These are phyloP conservation scores for Thalassiosira delicatula DNA, from an alignment of 352 stramenopile genomes.

Conservation along the genomic window DNA sequence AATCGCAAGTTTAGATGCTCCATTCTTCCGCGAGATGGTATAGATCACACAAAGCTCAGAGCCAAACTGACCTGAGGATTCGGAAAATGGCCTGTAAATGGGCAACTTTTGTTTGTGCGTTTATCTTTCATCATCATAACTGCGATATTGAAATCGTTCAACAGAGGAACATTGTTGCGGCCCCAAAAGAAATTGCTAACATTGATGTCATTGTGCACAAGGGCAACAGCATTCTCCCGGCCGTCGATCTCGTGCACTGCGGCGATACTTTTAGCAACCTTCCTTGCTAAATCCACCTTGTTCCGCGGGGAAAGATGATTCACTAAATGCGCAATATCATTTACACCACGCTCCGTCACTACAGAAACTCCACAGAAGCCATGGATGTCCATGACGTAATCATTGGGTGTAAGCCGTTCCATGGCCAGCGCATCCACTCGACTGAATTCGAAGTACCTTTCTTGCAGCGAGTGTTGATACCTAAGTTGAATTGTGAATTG, in stretches of 20 bases:
- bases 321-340: conserved; percentile 35
- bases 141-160: conserved; percentile 73
- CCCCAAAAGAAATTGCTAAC: conserved; percentile 59
- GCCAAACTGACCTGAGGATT: conserved; percentile 49
- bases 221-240: conserved; percentile 12
- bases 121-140: conserved; percentile 62
- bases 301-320: conserved; percentile 22
- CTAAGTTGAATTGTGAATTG: conserved; percentile 1
- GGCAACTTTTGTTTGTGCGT: conserved; percentile 41
- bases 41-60: neutral
- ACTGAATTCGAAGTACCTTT: conserved; percentile 69
- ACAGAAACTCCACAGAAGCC: conserved; percentile 61
- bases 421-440: conserved; percentile 64
- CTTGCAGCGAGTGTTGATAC: conserved; percentile 50
- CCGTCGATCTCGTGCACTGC: conserved; percentile 58
- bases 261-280: conserved; percentile 54
- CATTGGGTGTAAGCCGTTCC: conserved; percentile 58
- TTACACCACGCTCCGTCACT: conserved; percentile 39
- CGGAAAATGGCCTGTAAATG: conserved; percentile 51
- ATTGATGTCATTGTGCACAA: conserved; percentile 71
- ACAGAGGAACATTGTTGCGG: conserved; percentile 27
- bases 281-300: conserved; percentile 52
- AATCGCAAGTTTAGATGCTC: too few relatives aligned
- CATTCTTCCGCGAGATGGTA: neutral
- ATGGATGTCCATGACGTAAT: conserved; percentile 56